These are phyloP conservation scores for Cavenderia fasciculata DNA, from an alignment of 78 protist genomes.

Conservation along the genomic window DNA sequence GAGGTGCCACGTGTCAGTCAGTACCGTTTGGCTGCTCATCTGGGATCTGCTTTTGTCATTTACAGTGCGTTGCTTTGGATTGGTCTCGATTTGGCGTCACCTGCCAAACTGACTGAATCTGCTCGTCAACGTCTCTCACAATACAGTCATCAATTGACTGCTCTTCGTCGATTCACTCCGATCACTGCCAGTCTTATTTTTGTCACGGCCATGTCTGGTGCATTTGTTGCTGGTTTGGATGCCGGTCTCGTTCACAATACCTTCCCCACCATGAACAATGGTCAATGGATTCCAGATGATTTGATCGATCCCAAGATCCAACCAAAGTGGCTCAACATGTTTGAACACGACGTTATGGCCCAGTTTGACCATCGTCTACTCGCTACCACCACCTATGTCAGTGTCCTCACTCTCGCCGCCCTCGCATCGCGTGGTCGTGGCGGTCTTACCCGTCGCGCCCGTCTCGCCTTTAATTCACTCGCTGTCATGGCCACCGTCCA, in stretches of 20 bases:
- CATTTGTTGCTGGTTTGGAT: slow-evolving; percentile 96
- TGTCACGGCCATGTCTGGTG: slow-evolving; percentile 87
- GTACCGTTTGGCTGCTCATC: slow-evolving; percentile 94
- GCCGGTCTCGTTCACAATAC: slow-evolving; percentile 94
- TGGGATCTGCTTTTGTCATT: slow-evolving; percentile 88
- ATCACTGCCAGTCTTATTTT: slow-evolving; percentile 46
- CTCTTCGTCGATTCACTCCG: background rate
- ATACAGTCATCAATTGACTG: background rate
- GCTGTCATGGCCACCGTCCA: slow-evolving; percentile 81
- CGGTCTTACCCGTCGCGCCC: slow-evolving; percentile 61
- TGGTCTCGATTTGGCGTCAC: slow-evolving; percentile 39
- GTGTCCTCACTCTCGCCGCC: slow-evolving; percentile 11
- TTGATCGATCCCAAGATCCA: slow-evolving; percentile 54
- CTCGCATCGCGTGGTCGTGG: slow-evolving; percentile 43
- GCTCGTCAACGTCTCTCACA: slow-evolving; percentile 23
- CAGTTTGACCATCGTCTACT: slow-evolving; percentile 90
- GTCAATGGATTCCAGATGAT: slow-evolving; percentile 77
- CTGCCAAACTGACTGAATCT: no score
- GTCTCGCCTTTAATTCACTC: slow-evolving; percentile 50
- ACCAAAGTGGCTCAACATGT: slow-evolving; percentile 81
- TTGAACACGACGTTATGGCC: slow-evolving; percentile 87
- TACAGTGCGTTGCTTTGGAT: slow-evolving; percentile 62
- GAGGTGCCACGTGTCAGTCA: slow-evolving; percentile 89
- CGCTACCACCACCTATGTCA: slow-evolving; percentile 43
- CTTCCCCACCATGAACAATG: slow-evolving; percentile 93